Evolutionary conservation across 306 rosid species (phyloP).

Genomic region (Datisca glomerata): DNA sequence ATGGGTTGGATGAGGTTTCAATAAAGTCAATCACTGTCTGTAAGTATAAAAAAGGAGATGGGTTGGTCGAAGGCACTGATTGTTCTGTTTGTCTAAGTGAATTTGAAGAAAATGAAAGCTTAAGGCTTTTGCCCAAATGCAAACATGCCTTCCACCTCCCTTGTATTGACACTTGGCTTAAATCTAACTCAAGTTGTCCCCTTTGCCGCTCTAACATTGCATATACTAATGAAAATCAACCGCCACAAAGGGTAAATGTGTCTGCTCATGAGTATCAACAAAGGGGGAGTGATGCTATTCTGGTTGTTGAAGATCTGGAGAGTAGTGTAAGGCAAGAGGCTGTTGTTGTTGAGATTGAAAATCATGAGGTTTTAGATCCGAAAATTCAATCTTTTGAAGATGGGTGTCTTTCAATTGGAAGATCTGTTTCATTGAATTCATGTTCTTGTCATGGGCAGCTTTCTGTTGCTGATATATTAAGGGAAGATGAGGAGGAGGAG

Average conservation of each 20-base stretch:
- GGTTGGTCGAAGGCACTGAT: slow-evolving; percentile 44
- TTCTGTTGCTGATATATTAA: slow-evolving; percentile 31
- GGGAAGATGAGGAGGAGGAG: slow-evolving; percentile 1
- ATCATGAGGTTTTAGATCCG: slow-evolving; percentile 3
- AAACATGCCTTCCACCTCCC: slow-evolving; percentile 77
- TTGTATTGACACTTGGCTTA: slow-evolving; percentile 73
- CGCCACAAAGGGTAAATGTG: slow-evolving; percentile 1
- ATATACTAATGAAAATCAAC: slow-evolving; percentile 3
- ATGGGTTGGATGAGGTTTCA: slow-evolving; percentile 43
- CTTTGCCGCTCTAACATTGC: slow-evolving; percentile 48
- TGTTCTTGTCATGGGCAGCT: slow-evolving; percentile 14
- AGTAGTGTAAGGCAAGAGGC: slow-evolving; percentile 3
- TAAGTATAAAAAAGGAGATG: slow-evolving; percentile 36
- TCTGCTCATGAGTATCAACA: slow-evolving; percentile 32
- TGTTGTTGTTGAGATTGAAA: slow-evolving; percentile 12
- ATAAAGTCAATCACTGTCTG: slow-evolving; percentile 47
- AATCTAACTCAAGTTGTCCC: slow-evolving; percentile 61
- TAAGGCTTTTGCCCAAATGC: slow-evolving; percentile 60
- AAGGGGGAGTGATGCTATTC: slow-evolving; percentile 19
- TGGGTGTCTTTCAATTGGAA: no score
- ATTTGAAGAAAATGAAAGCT: slow-evolving; percentile 52
- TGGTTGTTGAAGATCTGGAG: slow-evolving; percentile 22
- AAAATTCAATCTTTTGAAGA: no score
- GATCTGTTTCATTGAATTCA: slow-evolving; percentile 24
- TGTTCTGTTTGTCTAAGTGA: slow-evolving; percentile 74